Conservation (phyloP, 768 basidiomycete species). For the Lactarius deliciosus region DNA sequence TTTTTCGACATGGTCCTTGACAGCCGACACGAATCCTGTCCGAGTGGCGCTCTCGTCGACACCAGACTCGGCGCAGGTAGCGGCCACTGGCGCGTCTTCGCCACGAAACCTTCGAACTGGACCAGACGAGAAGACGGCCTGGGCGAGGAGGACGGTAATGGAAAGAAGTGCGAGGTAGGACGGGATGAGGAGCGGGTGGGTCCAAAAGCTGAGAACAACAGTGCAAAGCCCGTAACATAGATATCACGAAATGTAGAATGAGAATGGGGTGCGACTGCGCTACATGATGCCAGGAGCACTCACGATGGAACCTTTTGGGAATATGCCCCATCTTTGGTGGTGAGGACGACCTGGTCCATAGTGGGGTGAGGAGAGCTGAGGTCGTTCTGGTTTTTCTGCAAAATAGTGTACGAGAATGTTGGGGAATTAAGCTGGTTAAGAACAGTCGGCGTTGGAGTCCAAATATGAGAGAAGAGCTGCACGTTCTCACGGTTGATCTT, state of each 20-base stretch:
- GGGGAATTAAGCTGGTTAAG: no score
- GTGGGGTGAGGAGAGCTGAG: background rate
- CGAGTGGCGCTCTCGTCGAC: background rate
- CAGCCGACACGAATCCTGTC: slow-evolving; percentile 21
- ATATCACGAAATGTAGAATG: background rate
- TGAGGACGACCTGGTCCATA: slow-evolving; percentile 16
- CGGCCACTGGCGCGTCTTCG: background rate
- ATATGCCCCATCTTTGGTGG: background rate
- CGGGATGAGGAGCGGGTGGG: slow-evolving; percentile 21
- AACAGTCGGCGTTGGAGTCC: background rate
- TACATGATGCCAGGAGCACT: background rate
- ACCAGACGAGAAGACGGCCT: background rate
- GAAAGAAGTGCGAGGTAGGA: slow-evolving; percentile 19
- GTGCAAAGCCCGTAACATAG: background rate
- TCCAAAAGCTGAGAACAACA: slow-evolving; percentile 9
- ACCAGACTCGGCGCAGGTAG: background rate
- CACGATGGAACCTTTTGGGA: background rate
- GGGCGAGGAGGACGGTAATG: slow-evolving; percentile 13
- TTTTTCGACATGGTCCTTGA: slow-evolving; percentile 38
- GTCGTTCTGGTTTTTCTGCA: background rate
- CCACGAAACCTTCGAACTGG: background rate
- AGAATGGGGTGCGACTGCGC: background rate
- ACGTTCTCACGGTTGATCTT: no score
- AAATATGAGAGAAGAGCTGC: no score
- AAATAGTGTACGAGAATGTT: slow-evolving; percentile 18